These are phyloP conservation scores for Stagonosporopsis rhizophila DNA, from an alignment of 2,329 filamentous ascomycete genomes.

Conservation along the genomic window DNA sequence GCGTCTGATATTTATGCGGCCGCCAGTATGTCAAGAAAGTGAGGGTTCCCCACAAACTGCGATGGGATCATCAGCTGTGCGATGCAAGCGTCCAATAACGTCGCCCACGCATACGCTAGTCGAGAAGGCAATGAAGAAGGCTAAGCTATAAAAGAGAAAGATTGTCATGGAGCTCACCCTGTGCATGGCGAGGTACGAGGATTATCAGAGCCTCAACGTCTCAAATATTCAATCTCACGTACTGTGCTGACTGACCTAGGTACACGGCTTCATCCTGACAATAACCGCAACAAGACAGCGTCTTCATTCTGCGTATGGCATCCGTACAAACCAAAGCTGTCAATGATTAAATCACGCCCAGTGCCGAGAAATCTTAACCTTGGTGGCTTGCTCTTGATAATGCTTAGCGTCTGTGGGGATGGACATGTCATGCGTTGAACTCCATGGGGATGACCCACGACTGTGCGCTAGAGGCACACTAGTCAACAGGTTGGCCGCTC, in stretches of 20 bases:
- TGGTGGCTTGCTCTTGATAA: not conserved
- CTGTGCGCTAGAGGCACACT: not conserved
- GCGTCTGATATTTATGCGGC: constrained; percentile 1
- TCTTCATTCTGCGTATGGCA: not conserved
- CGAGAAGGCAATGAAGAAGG: not conserved
- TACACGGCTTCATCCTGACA: not conserved
- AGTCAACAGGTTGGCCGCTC: constrained; percentile 1
- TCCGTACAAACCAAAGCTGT: not conserved
- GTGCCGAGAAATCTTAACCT: constrained; percentile 3
- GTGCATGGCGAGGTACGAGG: not conserved
- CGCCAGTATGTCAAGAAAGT: not conserved
- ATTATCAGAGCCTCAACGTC: constrained; percentile 3
- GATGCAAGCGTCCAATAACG: constrained; percentile 3
- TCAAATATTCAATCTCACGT: not conserved
- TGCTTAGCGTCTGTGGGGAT: constrained; percentile 8
- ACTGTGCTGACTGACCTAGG: not conserved
- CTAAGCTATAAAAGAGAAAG: constrained; percentile 4
- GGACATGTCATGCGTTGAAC: constrained; percentile 3
- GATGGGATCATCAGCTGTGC: not conserved
- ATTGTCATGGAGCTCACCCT: not conserved
- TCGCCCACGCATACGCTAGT: not conserved
- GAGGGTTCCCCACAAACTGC: constrained; percentile 6
- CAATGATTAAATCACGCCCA: not conserved
- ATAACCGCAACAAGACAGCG: not conserved
- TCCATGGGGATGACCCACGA: constrained; percentile 1